Base-by-base conservation (phyloP, 2,329 filamentous ascomycete genomes). In the Arthroderma uncinatum region DNA sequence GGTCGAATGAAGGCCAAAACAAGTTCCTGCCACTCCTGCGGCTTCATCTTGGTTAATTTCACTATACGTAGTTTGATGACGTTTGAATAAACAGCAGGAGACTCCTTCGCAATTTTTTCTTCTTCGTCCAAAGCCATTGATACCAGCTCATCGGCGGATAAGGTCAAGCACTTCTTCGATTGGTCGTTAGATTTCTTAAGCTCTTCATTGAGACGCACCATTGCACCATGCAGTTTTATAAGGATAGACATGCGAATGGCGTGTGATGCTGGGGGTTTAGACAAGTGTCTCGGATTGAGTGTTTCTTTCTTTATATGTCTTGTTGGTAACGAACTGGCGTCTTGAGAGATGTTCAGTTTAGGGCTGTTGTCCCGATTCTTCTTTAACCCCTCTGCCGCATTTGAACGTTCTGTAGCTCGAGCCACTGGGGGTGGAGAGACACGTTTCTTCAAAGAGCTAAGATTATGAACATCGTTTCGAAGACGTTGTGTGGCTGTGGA, bases 51-150 rank as follows among this genome's bases (percentile, higher is more conserved):
- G 66, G 86, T 89, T 67, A 90, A 83, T 44, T 78, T 78, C 64
- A 86, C 79, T 58, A 97, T 85, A 34, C 83, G 83, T 62, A 89
- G 87, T 67, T 91, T 94, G 69, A 97, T 82, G 25, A 90, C 76
- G 64, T 95, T 95, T 6, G 80, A 76, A 66, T 98, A 98, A 28
- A 97, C 82, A 0, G 79, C 72, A 1, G 79, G 73, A 59, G 85
- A 85, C 14, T 84, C 82, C 10, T 76, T 77, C 0, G 90, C 90
- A 6, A 82, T 75, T 36, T 81, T 81, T 67, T 95, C 84, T 72
- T 98, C 94, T 59, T 91, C 83, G 54, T 79, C 73, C n/a, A 76
- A 60, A 10, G 75, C 72, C 71, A 76, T 73, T 12, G 67, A 70
- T 23, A 76, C 64, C 37, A 78, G 63, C 62, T 78, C 73, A 57